Evolutionary conservation across 1,284 basidiomycete genomes (phyloP).

Genomic region (Cutaneotrichosporon dermatis): DNA sequence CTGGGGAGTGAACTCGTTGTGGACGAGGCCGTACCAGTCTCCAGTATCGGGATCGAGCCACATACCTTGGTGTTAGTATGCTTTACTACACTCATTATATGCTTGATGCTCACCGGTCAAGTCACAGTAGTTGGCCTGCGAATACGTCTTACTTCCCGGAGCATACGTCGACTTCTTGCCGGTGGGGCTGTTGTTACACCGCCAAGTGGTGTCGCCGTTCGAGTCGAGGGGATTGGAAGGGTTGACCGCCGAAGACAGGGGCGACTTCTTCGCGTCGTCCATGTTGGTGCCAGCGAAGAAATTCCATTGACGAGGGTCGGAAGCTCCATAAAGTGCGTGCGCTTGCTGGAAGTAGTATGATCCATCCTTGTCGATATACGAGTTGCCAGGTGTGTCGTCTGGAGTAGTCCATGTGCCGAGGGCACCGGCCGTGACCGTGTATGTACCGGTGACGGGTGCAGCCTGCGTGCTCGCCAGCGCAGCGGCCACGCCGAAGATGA

Average conservation of each 20-base stretch:
- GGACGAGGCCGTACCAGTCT: constrained; percentile 16
- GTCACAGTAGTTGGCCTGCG: constrained; percentile 13
- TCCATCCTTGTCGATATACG: constrained; percentile 13
- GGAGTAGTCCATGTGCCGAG: constrained; percentile 4
- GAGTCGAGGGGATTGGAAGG: constrained; percentile 9
- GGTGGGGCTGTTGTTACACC: constrained; percentile 13
- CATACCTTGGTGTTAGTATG: background rate
- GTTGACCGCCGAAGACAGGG: constrained; percentile 1
- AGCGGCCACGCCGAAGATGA: no score
- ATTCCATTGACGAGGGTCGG: constrained; percentile 3
- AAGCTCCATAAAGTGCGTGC: constrained; percentile 6
- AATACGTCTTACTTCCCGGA: constrained; percentile 1
- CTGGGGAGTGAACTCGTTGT: constrained; percentile 16
- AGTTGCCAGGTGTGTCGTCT: constrained; percentile 10
- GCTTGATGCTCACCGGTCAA: no score
- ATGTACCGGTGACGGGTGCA: background rate
- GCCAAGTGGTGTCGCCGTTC: constrained; percentile 16
- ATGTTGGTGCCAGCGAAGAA: constrained; percentile 9
- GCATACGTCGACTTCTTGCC: background rate
- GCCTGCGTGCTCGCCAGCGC: no score
- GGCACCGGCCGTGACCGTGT: background rate
- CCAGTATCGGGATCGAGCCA: constrained; percentile 19
- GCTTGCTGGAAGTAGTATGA: constrained; percentile 9
- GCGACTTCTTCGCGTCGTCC: background rate
- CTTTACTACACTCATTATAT: no score